Conservation (phyloP, 2,329 filamentous ascomycete genomes). For the Ascocoryne sarcoides region DNA sequence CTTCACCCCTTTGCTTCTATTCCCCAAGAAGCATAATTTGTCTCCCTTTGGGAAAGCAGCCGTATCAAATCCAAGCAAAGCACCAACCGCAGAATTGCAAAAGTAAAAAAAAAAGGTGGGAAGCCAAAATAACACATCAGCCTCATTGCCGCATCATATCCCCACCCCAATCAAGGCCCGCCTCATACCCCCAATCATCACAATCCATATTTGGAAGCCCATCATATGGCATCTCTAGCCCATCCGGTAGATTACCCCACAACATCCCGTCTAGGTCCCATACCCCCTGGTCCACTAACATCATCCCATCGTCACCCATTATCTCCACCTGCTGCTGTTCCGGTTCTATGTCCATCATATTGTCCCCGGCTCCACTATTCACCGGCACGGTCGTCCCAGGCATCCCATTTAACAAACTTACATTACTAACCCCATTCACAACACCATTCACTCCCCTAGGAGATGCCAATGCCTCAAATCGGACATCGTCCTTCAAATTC, state of each 20-base stretch:
- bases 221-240: conserved; percentile 27
- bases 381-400: conserved; percentile 15
- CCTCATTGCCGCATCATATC: conserved; percentile 20
- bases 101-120: too few species aligned
- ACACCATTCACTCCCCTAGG: conserved; percentile 11
- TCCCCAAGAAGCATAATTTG: too few species aligned
- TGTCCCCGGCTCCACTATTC: conserved; percentile 12
- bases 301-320: conserved; percentile 43
- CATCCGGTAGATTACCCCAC: conserved; percentile 39
- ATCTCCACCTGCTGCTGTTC: conserved; percentile 36
- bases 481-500: conserved; percentile 2
- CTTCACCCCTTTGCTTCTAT: too few species aligned
- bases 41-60: too few species aligned
- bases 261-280: conserved; percentile 50
- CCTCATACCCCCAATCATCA: conserved; percentile 13
- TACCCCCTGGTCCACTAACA: conserved; percentile 43
- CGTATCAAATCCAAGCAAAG: too few species aligned
- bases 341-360: conserved; percentile 21
- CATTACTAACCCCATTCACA: conserved; percentile 7
- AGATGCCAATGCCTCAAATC: conserved; percentile 10
- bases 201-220: conserved; percentile 21
- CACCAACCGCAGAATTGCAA: too few species aligned
- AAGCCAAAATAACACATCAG: neutral
- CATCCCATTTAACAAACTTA: conserved; percentile 21
- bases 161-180: conserved; percentile 17